Percentiles rank a stretch among this genome's conserved stretches.
These are phyloP conservation scores for Triticum timopheevii DNA, from an alignment of 176 grass and related monocot genomes.

Conservation along the genomic window DNA sequence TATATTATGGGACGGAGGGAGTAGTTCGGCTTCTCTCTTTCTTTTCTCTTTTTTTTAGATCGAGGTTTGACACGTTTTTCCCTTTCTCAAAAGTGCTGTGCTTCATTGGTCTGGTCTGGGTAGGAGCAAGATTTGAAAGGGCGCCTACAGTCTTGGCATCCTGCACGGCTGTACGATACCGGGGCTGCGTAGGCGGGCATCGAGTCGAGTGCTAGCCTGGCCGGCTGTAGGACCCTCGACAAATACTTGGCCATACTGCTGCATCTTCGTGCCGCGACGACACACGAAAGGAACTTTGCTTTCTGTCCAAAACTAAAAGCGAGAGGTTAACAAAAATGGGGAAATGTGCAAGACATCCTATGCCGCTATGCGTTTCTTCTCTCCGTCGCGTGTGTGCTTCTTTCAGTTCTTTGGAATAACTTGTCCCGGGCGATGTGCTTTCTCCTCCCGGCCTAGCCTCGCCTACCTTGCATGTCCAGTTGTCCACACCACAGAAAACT, in stretches of 20 bases:
- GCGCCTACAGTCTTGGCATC: too few relatives aligned
- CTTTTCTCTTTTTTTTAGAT: too few relatives aligned
- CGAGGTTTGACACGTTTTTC: background rate
- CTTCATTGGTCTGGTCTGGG: background rate
- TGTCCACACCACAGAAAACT: slow-evolving; percentile 29
- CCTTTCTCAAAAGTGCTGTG: too few relatives aligned
- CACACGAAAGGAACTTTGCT: background rate
- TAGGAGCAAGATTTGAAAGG: background rate
- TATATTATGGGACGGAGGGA: too few relatives aligned
- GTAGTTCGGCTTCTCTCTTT: background rate
- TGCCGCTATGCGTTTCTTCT: slow-evolving; percentile 35
- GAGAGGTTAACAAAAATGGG: background rate
- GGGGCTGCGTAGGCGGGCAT: too few relatives aligned
- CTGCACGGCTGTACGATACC: too few relatives aligned
- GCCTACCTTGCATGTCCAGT: slow-evolving; percentile 25
- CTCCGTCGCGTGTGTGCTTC: slow-evolving; percentile 49
- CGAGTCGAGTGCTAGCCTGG: too few relatives aligned
- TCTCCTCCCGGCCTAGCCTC: slow-evolving; percentile 32
- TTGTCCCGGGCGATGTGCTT: slow-evolving; percentile 59
- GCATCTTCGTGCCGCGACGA: background rate
- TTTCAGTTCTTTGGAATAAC: slow-evolving; percentile 41
- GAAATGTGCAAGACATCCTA: too few relatives aligned
- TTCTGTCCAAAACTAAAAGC: background rate
- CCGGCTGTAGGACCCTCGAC: too few relatives aligned
- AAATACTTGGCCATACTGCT: too few relatives aligned